Percentiles rank a stretch among this genome's conserved stretches.
phyloP scores from a whole-genome alignment of 176 grass and related monocot species.

The Thalia dealbata region DNA sequence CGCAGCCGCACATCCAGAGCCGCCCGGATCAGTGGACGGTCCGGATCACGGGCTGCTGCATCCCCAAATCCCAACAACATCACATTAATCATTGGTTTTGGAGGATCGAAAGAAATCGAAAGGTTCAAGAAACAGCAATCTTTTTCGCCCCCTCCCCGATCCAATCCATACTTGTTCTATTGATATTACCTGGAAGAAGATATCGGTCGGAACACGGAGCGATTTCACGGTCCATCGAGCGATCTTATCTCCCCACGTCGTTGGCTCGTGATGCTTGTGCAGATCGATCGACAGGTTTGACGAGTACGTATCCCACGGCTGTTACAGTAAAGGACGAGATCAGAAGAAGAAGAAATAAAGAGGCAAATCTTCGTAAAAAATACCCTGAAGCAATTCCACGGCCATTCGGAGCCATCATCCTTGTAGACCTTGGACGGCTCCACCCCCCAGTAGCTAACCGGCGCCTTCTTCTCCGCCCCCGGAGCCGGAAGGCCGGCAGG shows the following conservation, averaged over 20 bases:
- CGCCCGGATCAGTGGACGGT: too few species aligned
- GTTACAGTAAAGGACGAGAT: background rate
- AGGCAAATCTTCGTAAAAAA: background rate
- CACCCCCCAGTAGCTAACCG: conserved; percentile 12
- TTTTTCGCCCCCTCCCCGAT: too few species aligned
- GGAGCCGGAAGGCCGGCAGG: background rate
- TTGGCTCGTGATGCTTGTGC: conserved; percentile 10
- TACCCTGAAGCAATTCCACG: conserved; percentile 10
- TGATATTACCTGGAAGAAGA: conserved; percentile 11
- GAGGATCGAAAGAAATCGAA: background rate
- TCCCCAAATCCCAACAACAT: background rate
- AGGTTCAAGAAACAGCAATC: too few species aligned
- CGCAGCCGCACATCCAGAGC: too few species aligned
- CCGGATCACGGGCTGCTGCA: too few species aligned
- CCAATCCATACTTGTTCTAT: too few species aligned
- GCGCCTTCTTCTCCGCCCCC: background rate
- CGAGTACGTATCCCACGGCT: conserved; percentile 15
- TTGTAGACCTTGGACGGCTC: background rate
- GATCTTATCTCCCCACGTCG: background rate
- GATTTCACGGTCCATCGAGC: conserved; percentile 4
- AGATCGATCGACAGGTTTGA: conserved; percentile 9
- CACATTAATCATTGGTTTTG: background rate
- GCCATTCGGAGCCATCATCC: conserved; percentile 13
- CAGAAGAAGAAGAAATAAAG: background rate
- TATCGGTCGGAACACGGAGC: conserved; percentile 6